phyloP scores from a whole-genome alignment of 371 early-diverging fungal genomes.

The Mucor irregularis region DNA sequence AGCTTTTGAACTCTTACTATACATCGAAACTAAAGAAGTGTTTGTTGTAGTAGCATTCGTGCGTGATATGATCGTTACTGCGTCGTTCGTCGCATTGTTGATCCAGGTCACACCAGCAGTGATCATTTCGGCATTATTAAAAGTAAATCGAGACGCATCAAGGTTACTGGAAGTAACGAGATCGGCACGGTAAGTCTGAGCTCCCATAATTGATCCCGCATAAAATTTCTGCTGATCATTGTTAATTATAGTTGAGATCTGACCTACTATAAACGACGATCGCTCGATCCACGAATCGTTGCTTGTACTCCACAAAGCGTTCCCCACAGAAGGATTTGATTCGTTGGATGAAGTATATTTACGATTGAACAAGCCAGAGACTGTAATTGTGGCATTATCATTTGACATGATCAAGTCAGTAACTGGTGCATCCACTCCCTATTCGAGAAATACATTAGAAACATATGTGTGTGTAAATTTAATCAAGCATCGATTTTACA shows the following conservation, averaged over 20 bases:
- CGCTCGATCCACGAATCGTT: slow-evolving; percentile 31
- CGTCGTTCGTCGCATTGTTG: not conserved
- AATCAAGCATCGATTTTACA: slow-evolving; percentile 13
- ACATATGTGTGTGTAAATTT: not conserved
- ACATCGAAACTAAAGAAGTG: too few relatives aligned
- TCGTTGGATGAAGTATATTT: not conserved
- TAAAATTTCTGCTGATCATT: slow-evolving; percentile 1
- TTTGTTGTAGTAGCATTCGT: not conserved
- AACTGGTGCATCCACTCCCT: slow-evolving; percentile 42
- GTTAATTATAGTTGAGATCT: not conserved
- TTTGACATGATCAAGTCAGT: slow-evolving; percentile 17
- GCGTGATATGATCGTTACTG: not conserved
- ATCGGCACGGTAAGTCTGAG: slow-evolving; percentile 38
- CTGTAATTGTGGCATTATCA: slow-evolving; percentile 21
- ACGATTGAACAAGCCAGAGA: slow-evolving; percentile 27
- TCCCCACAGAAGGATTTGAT: not conserved
- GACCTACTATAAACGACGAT: slow-evolving; percentile 26
- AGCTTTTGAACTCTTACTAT: slow-evolving; percentile 7
- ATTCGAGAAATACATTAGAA: too few relatives aligned
- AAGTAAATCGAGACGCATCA: not conserved
- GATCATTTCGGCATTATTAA: not conserved
- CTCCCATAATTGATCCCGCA: slow-evolving; percentile 25
- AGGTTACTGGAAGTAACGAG: slow-evolving; percentile 3
- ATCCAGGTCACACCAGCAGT: slow-evolving; percentile 10
- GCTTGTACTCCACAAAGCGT: slow-evolving; percentile 20